These are phyloP conservation scores for Populus deltoides DNA, from an alignment of 345 rosid genomes.

Conservation along the genomic window DNA sequence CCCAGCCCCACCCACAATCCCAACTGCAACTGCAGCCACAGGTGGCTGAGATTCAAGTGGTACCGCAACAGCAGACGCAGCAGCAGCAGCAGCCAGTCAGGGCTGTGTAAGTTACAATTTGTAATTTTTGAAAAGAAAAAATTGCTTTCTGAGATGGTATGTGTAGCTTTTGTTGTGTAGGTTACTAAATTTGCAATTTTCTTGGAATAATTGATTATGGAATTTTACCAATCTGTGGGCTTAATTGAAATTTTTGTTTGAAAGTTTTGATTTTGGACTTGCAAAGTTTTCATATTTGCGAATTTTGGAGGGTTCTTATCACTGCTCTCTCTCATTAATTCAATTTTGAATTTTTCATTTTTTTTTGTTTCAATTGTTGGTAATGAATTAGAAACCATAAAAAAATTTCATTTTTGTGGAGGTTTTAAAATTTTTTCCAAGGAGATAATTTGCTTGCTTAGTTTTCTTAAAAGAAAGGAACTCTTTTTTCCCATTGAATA, in stretches of 20 bases:
- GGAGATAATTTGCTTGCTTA: neutral
- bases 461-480: neutral
- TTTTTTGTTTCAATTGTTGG: neutral
- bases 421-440: neutral
- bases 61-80: slow-evolving; percentile 32
- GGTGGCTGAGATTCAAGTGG: slow-evolving; percentile 17
- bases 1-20: slow-evolving; percentile 2
- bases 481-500: neutral
- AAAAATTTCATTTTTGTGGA: neutral
- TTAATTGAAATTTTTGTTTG: neutral
- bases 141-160: neutral
- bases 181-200: neutral
- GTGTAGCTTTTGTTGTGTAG: neutral
- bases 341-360: neutral
- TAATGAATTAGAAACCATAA: neutral
- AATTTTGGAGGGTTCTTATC: neutral
- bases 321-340: neutral
- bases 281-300: neutral
- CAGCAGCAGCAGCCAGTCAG: slow-evolving; percentile 36
- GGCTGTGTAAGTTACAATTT: slow-evolving; percentile 50
- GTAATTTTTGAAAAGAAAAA: neutral
- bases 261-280: neutral
- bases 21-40: slow-evolving; percentile 11
- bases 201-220: neutral
- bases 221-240: neutral